Evolutionary conservation across 305 asterid genomes (phyloP).

Genomic region (Fraxinus platypoda): DNA sequence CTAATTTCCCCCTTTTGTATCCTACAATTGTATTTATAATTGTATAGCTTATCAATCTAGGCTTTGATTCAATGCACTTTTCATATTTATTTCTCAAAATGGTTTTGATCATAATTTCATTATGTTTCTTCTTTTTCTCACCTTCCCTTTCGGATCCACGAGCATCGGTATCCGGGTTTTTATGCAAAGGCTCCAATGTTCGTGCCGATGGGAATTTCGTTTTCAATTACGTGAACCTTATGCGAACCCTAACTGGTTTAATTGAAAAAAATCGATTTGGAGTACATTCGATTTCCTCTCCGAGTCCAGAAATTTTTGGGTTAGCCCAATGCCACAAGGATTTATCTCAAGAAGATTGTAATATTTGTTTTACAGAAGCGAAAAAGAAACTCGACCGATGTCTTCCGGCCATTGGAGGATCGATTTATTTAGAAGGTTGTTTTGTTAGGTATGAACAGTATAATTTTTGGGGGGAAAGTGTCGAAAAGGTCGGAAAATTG

Average conservation of each 20-base stretch:
- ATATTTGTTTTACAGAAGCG: conserved; percentile 5
- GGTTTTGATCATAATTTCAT: not conserved
- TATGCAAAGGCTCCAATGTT: not conserved
- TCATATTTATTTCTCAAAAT: not conserved
- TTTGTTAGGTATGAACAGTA: conserved; percentile 20
- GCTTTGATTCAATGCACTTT: conserved; percentile 12
- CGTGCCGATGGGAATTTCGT: not conserved
- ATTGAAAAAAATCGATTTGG: not conserved
- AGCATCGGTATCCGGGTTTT: not conserved
- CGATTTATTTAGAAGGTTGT: conserved; percentile 18
- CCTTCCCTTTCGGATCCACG: conserved; percentile 20
- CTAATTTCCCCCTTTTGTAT: not conserved
- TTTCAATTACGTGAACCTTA: not conserved
- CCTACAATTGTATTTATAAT: not conserved
- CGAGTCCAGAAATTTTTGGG: conserved; percentile 7
- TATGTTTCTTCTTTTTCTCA: not conserved
- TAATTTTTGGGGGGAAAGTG: conserved; percentile 10
- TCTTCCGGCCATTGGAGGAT: conserved; percentile 22
- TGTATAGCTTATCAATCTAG: not conserved
- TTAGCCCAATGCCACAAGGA: conserved; percentile 12
- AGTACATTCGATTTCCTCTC: not conserved
- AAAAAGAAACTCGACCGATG: conserved; percentile 2
- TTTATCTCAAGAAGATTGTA: conserved; percentile 21
- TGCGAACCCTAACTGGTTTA: not conserved
- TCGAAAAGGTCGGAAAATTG: not conserved